Base-by-base conservation (phyloP, 306 rosid genomes). In the Biancaea sappan region DNA sequence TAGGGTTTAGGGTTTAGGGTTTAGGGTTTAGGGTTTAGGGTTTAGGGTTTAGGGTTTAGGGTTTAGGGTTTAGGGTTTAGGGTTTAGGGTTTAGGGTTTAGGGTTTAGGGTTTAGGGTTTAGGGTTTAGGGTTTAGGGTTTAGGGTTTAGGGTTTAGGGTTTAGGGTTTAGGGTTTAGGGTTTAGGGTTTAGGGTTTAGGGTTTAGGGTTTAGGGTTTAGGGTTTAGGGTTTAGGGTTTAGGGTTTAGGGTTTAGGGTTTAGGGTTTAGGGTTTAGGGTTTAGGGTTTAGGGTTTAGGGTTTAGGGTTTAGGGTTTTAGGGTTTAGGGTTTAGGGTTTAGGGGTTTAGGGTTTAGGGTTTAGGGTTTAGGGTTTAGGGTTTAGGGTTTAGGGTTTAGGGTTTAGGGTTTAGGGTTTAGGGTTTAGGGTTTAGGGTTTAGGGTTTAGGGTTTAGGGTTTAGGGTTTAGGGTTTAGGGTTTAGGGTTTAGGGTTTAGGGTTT, bases 1-100 rank as follows among this genome's bases (percentile, higher is more conserved):
- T 68, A 35, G 76, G 75, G 29, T 58, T 57, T 44, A 31, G 75
- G 80, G 52, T 67, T 77, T 44, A 64, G 74, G 80, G 74, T 58
- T 29, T 51, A 51, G 66, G 79, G 73, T 75, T 75, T 38, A 35
- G 72, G 72, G n/a, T 53, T 51, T 64, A 8, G 2, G 58, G 73
- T 26, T 41, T 56, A 2, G n/a, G 73, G 66, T 7, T 77, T 68
- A 19, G 61, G 81, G 75, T 43, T 77, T 68, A 15, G 61, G 69
- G 69, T 52, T 75, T 65, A 35, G 2, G 71, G 62, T 16, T 75
- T 65, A 24, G 32, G 79, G 73, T 24, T 75, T 67, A 16, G 52
- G 63, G 69, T 57, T 76, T 21, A 24, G 62, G 69, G 74, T 66
- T 66, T 66, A 52, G 51, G 66, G 79, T 52, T 53, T 66, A 15